Conservation (phyloP, 805 yeast species). For the Ascoidea rubescens region DNA sequence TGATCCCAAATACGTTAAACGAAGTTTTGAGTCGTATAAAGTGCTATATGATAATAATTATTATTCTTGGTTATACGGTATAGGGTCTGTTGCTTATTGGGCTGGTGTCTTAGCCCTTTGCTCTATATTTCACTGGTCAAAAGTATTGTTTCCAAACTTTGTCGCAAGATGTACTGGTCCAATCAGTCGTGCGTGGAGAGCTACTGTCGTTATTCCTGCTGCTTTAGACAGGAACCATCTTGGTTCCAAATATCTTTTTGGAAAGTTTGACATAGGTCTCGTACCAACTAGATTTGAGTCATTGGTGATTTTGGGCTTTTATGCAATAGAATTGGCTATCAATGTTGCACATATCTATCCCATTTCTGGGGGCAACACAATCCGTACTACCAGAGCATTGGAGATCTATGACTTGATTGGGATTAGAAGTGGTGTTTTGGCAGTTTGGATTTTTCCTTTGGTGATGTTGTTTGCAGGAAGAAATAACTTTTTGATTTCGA, state of each 20-base stretch:
- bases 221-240: background rate
- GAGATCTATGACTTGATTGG: background rate
- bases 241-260: conserved; percentile 7
- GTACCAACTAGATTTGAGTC: conserved; percentile 34
- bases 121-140: background rate
- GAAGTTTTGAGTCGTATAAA: background rate
- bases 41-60: background rate
- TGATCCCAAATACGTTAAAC: too few species aligned
- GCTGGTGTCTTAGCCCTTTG: background rate
- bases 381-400: conserved; percentile 8
- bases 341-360: conserved; percentile 10
- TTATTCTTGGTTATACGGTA: background rate
- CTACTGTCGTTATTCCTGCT: background rate
- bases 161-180: background rate
- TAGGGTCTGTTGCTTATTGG: background rate
- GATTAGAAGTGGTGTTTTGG: background rate
- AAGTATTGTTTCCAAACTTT: background rate
- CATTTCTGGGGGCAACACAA: conserved; percentile 5
- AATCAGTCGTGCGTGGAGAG: background rate
- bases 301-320: conserved; percentile 21
- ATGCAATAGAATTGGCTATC: conserved; percentile 13
- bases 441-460: conserved; percentile 23
- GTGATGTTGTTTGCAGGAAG: conserved; percentile 46
- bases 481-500: conserved; percentile 45
- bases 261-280: conserved; percentile 16